phyloP scores from a whole-genome alignment of 169 alveolate species.

The Plasmodium malariae region DNA sequence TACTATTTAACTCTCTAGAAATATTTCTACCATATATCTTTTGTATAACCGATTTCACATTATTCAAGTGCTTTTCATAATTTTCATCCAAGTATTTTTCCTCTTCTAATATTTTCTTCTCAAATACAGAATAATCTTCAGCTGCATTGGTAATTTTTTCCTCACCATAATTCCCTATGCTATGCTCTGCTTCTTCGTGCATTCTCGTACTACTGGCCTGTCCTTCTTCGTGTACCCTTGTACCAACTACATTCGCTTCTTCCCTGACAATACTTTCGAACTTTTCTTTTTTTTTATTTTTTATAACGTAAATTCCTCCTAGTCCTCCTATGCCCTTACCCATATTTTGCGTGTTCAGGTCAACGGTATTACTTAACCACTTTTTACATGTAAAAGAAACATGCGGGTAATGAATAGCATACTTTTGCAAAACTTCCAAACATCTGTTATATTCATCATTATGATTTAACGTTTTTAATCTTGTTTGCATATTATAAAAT shows the following conservation, averaged over 20 bases:
- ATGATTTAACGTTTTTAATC: constrained; percentile 79
- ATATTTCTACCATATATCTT: constrained; percentile 79
- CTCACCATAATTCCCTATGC: not conserved
- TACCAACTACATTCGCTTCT: not conserved
- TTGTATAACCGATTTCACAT: constrained; percentile 70
- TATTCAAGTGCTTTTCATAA: constrained; percentile 55
- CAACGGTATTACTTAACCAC: constrained; percentile 83
- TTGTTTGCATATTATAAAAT: constrained; percentile 82
- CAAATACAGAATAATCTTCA: constrained; percentile 27
- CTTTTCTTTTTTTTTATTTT: constrained; percentile 9
- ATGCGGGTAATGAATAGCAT: constrained; percentile 94
- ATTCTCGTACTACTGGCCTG: not conserved
- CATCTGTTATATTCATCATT: constrained; percentile 90
- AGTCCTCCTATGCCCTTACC: constrained; percentile 59
- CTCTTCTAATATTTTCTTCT: constrained; percentile 69
- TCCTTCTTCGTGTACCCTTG: not conserved
- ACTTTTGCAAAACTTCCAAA: constrained; percentile 93
- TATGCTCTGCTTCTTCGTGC: not conserved
- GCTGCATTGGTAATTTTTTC: not conserved
- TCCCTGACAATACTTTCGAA: not conserved
- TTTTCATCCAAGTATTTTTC: constrained; percentile 71
- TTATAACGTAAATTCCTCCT: constrained; percentile 75
- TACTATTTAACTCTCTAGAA: constrained; percentile 61
- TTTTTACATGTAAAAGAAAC: constrained; percentile 88
- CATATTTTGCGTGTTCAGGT: constrained; percentile 83